Base-by-base conservation (phyloP, 805 yeast species). In the Candida lessepsii region DNA sequence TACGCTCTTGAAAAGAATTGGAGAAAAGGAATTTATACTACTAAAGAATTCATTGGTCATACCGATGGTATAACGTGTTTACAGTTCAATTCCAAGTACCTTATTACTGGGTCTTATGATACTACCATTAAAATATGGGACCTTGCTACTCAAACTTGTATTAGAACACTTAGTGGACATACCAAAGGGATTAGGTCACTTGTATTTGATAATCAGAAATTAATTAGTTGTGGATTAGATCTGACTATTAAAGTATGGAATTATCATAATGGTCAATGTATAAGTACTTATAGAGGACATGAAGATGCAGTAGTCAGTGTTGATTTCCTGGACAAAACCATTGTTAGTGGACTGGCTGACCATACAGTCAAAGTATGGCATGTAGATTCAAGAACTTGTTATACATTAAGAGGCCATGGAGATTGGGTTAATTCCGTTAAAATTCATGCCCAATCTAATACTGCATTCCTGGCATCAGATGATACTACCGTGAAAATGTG, bases 241-340 rank as follows among this genome's bases (percentile, higher is more conserved):
- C 76, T 83, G 34, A 88, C 96, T 0, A 88, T 93, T 46, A 83
- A 90, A 52, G 95, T 93, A 27, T 93, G 99, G 99, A 89, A 91
- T 65, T 88, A 88, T 63, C 83, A 84, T 48, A 88, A 96, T 0
- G 99, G 99, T 26, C 85, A 86, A 59, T 91, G 97, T 56, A 81
- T 93, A 16, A 85, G 96, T 6, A 90, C 98, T 0, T 89, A 93
- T 62, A 72, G 91, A 29, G 98, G 98, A 3, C 98, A 93, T 64
- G 82, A 81, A 36, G 93, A 85, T 54, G 81, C 87, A 37, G 96
- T 93, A 3, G 71, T 85, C 29, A 78, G 86, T 48, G 88, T 93
- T 38, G 97, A 91, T 60, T 86, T 88, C 50, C 72, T 71, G 47
- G 75, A 78, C 47, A 87, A 86, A 53, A 71, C 87, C 21, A 89